These are phyloP conservation scores for Talaromyces sp. DNA, from an alignment of 2,329 filamentous ascomycete genomes.

Conservation along the genomic window DNA sequence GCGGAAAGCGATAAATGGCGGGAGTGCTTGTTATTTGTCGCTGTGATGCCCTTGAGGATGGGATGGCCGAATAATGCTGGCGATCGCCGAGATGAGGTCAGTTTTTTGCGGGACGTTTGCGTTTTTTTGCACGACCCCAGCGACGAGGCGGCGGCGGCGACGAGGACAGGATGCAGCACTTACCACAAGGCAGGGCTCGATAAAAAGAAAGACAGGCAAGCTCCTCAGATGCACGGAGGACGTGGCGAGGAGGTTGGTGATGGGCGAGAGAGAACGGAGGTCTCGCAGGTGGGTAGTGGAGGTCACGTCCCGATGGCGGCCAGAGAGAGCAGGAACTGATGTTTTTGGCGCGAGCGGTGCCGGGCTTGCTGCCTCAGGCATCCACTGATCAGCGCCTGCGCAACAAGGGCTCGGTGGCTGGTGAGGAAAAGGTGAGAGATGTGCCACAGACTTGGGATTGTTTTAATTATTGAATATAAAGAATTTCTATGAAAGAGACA, in stretches of 20 bases:
- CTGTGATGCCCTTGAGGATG: slow-evolving; percentile 2
- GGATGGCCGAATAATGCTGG: slow-evolving; percentile 6
- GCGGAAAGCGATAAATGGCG: slow-evolving; percentile 14
- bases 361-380: not conserved
- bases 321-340: not conserved
- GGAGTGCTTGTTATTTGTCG: not conserved
- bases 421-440: not conserved
- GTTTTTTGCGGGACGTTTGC: slow-evolving; percentile 1
- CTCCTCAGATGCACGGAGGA: not conserved
- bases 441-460: not conserved
- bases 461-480: not conserved
- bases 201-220: not conserved
- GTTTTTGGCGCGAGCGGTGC: not conserved
- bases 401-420: not conserved
- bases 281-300: not conserved
- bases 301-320: not conserved
- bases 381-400: not conserved
- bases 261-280: not conserved
- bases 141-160: not conserved
- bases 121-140: not conserved
- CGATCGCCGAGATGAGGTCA: slow-evolving; percentile 5
- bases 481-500: not conserved
- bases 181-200: not conserved
- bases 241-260: not conserved
- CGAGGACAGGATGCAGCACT: not conserved